Conservation (phyloP, 306 rosid genomes). For the Adenanthera pavonina region DNA sequence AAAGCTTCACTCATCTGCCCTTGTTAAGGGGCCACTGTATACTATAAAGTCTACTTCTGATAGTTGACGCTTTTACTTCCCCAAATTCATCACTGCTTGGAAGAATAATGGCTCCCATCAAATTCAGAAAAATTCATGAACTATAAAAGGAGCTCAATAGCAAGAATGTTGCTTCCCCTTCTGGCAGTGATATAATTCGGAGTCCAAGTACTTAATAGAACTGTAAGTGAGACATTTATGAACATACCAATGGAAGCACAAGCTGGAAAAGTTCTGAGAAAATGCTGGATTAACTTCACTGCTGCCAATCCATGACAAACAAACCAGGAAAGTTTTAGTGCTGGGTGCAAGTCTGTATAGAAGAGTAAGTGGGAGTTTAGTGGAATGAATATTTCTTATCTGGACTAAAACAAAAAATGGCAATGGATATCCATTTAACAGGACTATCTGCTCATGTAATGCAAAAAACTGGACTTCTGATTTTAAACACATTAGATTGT, state of each 20-base stretch:
- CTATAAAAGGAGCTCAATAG: constrained; percentile 15
- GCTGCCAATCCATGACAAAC: constrained; percentile 85
- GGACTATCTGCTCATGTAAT: background rate
- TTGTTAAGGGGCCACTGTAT: constrained; percentile 12
- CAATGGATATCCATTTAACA: background rate
- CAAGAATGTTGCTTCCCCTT: constrained; percentile 3
- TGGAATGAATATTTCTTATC: background rate
- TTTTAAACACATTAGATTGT: background rate
- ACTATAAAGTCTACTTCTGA: background rate
- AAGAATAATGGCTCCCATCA: background rate
- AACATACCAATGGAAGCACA: constrained; percentile 94
- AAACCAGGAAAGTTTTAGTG: constrained; percentile 71
- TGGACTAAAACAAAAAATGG: constrained; percentile 26
- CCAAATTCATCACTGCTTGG: background rate
- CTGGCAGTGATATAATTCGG: constrained; percentile 12
- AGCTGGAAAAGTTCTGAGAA: constrained; percentile 76
- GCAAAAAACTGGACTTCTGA: background rate
- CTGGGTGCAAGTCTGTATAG: constrained; percentile 57
- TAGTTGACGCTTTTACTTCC: background rate
- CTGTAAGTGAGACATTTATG: background rate
- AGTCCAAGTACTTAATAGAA: constrained; percentile 20
- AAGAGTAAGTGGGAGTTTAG: constrained; percentile 25
- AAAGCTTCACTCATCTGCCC: constrained; percentile 18
- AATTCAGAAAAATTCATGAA: constrained; percentile 14
- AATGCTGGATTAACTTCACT: constrained; percentile 73